These are phyloP conservation scores for Lippia alba DNA, from an alignment of 305 asterid species.

Conservation along the genomic window DNA sequence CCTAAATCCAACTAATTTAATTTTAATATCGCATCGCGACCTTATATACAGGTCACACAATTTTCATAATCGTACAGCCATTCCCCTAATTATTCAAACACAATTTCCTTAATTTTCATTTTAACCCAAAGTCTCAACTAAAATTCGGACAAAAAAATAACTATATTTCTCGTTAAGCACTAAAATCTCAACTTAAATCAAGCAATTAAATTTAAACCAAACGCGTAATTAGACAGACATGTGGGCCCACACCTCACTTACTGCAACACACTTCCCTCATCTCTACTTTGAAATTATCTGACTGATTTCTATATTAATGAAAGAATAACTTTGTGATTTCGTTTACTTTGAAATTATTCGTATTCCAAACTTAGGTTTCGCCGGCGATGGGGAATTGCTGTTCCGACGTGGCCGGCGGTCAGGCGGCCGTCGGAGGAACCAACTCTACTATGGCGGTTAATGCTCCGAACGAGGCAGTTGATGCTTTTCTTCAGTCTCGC, in stretches of 20 bases:
- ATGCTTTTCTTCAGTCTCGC: conserved; percentile 83
- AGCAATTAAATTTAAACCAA: neutral
- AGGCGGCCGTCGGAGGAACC: conserved; percentile 84
- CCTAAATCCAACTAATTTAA: conserved; percentile 1
- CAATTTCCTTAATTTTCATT: neutral
- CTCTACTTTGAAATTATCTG: neutral
- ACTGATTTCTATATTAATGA: conserved; percentile 13
- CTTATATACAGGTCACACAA: neutral
- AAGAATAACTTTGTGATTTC: conserved; percentile 8
- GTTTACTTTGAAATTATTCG: conserved; percentile 5
- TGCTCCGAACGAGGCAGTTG: conserved; percentile 77
- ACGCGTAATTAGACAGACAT: conserved; percentile 27
- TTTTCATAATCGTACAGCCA: too few relatives aligned
- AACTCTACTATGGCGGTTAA: conserved; percentile 43
- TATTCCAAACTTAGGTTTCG: conserved; percentile 15
- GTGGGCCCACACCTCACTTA: conserved; percentile 36
- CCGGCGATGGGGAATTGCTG: conserved; percentile 93
- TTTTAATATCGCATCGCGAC: neutral
- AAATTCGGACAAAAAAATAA: neutral
- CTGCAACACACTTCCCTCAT: conserved; percentile 31
- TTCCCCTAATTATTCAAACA: too few relatives aligned
- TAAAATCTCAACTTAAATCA: neutral
- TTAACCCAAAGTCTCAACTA: neutral
- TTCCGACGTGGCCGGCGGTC: conserved; percentile 87
- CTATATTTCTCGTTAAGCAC: neutral